Conservation (phyloP, 78 protist species). For the Speleostelium caveatum region DNA sequence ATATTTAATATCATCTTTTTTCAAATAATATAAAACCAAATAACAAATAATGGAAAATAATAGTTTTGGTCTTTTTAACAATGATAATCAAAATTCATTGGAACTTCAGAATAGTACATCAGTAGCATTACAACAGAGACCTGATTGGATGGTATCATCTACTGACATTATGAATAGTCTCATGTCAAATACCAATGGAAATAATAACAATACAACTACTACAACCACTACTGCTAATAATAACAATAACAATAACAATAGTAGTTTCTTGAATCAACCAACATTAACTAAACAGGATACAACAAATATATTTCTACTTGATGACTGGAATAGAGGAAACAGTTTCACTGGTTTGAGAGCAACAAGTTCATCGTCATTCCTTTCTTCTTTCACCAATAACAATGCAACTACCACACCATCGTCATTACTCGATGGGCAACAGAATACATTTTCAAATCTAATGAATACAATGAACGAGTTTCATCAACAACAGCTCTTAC, state of each 20-base stretch:
- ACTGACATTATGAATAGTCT: neutral
- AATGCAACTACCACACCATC: conserved; percentile 1
- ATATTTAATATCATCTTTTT: too few species aligned
- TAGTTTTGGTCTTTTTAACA: too few species aligned
- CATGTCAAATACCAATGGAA: neutral
- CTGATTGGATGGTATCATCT: neutral
- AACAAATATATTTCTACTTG: neutral
- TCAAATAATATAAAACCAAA: too few species aligned
- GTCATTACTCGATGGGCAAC: neutral
- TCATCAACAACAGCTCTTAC: neutral
- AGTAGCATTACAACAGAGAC: neutral
- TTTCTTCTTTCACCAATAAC: too few species aligned
- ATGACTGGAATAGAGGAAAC: neutral
- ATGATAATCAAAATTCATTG: too few species aligned
- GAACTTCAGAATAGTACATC: neutral
- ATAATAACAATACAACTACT: neutral
- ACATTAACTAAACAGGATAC: neutral
- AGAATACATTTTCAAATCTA: neutral
- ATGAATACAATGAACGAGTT: neutral
- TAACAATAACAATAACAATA: neutral
- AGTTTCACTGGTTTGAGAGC: neutral
- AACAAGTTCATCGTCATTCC: neutral
- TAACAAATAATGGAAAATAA: too few species aligned
- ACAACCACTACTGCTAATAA: neutral
- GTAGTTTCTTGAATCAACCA: neutral